Percentiles rank a stretch among this genome's conserved stretches.
Conservation (phyloP, 2,329 filamentous ascomycete genomes). For the Venturia carpophila region DNA sequence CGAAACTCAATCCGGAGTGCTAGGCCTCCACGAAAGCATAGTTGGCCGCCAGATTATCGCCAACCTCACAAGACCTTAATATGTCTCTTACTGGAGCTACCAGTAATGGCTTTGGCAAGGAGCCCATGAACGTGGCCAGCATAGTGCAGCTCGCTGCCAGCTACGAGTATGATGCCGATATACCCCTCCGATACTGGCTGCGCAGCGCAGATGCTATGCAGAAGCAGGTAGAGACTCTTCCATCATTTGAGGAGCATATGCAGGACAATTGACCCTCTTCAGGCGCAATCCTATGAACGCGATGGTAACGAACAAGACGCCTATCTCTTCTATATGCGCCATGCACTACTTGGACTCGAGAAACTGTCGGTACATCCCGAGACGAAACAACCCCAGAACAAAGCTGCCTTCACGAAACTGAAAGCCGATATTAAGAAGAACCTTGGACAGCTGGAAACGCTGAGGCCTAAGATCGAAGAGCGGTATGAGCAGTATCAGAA, state of each 20-base stretch:
- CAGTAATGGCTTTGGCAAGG: slow-evolving; percentile 16
- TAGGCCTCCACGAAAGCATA: background rate
- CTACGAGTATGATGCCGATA: slow-evolving; percentile 67
- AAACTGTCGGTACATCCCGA: slow-evolving; percentile 70
- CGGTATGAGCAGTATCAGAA: slow-evolving; percentile 62
- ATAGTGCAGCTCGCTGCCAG: slow-evolving; percentile 67
- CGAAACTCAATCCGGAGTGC: background rate
- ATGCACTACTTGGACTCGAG: slow-evolving; percentile 74
- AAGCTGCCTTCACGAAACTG: slow-evolving; percentile 46
- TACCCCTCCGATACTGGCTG: slow-evolving; percentile 74
- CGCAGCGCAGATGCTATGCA: slow-evolving; percentile 70
- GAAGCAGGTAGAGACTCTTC: slow-evolving; percentile 59
- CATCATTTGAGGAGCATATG: background rate
- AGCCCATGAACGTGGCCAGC: slow-evolving; percentile 66
- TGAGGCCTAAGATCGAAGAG: slow-evolving; percentile 70
- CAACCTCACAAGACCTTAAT: background rate
- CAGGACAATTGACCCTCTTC: slow-evolving; percentile 10
- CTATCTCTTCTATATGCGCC: slow-evolving; percentile 84
- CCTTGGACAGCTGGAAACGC: slow-evolving; percentile 61
- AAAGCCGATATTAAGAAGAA: slow-evolving; percentile 57
- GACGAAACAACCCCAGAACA: slow-evolving; percentile 55
- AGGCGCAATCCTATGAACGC: slow-evolving; percentile 77
- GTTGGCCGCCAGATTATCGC: background rate
- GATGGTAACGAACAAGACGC: slow-evolving; percentile 83
- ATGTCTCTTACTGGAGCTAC: slow-evolving; percentile 15